Evolutionary conservation across 768 basidiomycete species (phyloP).

Genomic region (Holtermanniella nyarrowii): DNA sequence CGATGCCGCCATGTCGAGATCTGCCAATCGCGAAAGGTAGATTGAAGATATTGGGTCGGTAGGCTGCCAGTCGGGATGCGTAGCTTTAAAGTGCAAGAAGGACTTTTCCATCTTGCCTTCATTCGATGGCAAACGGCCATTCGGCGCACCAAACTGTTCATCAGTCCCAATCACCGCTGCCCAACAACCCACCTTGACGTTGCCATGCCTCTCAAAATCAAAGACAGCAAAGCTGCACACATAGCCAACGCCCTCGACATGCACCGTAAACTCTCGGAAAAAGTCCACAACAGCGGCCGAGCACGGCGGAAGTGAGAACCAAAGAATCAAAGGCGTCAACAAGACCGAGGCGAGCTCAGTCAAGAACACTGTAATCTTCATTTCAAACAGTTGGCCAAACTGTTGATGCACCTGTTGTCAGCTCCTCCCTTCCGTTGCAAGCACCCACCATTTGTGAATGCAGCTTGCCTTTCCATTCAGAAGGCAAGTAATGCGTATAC

Average conservation of each 20-base stretch:
- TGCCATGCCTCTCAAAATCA: constrained; percentile 89
- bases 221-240: constrained; percentile 98
- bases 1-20: constrained; percentile 15
- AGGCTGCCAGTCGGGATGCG: constrained; percentile 92
- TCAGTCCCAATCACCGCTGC: neutral
- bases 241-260: constrained; percentile 91
- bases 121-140: constrained; percentile 53
- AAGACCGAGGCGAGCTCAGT: constrained; percentile 85
- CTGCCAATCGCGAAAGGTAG: constrained; percentile 66
- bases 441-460: constrained; percentile 70
- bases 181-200: constrained; percentile 52
- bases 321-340: constrained; percentile 84
- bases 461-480: constrained; percentile 75
- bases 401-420: constrained; percentile 60
- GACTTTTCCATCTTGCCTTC: constrained; percentile 97
- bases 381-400: constrained; percentile 84
- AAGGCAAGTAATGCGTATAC: constrained; percentile 93
- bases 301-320: constrained; percentile 81
- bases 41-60: constrained; percentile 81
- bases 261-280: constrained; percentile 94
- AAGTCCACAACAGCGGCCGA: constrained; percentile 90
- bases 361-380: constrained; percentile 78
- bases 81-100: constrained; percentile 45
- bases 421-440: neutral
- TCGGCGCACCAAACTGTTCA: constrained; percentile 69